Percentiles rank a stretch among this genome's conserved stretches.
Conservation (phyloP, 345 rosid genomes). For the Turritis glabra region DNA sequence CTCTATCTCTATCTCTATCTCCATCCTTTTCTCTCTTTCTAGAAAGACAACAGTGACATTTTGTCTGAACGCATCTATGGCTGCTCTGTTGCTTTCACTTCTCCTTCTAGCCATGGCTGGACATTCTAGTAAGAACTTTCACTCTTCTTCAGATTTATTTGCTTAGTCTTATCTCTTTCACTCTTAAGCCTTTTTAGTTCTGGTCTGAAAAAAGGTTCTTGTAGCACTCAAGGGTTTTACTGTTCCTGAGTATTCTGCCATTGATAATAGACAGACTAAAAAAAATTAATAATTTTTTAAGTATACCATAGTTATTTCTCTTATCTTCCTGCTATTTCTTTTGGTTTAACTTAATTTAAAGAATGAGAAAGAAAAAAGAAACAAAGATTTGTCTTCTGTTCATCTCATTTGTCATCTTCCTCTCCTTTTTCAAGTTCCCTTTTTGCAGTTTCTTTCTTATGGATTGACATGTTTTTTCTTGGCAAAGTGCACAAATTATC, state of each 20-base stretch:
- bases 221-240: conserved; percentile 22
- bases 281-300: background rate
- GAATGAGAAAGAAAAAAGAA: background rate
- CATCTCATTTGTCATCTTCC: background rate
- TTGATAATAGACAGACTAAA: background rate
- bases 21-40: background rate
- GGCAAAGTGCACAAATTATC: background rate
- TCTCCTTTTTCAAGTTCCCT: too few relatives aligned
- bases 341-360: background rate
- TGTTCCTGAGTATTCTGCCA: conserved; percentile 21
- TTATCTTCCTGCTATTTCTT: background rate
- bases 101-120: conserved; percentile 53
- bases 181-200: conserved; percentile 8
- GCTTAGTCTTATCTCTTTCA: conserved; percentile 3
- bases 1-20: background rate
- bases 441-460: background rate
- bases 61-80: conserved; percentile 43
- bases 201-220: conserved; percentile 4
- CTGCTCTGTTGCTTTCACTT: conserved; percentile 44
- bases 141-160: conserved; percentile 18
- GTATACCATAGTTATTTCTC: background rate
- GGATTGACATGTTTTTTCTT: background rate
- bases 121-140: conserved; percentile 50
- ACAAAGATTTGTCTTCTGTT: conserved; percentile 8
- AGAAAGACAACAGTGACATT: conserved; percentile 22